Conservation (phyloP, 1,139 yeast genomes). For the Magnusiomyces tetraspermus region DNA sequence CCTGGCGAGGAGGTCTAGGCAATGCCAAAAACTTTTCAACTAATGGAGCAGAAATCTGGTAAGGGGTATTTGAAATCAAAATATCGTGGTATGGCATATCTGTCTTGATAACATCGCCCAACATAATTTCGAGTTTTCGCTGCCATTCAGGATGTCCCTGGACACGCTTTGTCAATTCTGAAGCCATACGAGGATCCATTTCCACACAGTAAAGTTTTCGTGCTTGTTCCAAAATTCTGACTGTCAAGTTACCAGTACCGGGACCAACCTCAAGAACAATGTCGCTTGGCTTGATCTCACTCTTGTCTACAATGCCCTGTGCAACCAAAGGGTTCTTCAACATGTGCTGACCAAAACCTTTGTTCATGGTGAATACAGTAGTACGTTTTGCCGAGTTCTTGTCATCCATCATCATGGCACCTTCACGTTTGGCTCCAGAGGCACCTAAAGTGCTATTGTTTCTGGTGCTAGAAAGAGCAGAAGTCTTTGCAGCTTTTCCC, state of each 20-base stretch:
- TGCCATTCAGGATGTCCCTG: conserved; percentile 84
- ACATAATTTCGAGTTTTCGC: conserved; percentile 77
- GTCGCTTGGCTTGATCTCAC: conserved; percentile 85
- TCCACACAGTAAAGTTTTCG: conserved; percentile 89
- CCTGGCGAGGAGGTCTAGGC: conserved; percentile 90
- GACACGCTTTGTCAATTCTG: conserved; percentile 93
- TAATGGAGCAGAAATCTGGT: conserved; percentile 92
- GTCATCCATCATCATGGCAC: not conserved
- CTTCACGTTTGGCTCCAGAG: not conserved
- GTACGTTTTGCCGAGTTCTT: conserved; percentile 20
- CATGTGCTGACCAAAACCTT: conserved; percentile 95
- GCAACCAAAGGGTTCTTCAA: conserved; percentile 93
- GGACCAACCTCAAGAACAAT: conserved; percentile 96
- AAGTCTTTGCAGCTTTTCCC: conserved; percentile 1
- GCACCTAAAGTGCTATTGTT: not conserved
- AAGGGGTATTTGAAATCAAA: conserved; percentile 95
- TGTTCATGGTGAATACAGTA: conserved; percentile 89
- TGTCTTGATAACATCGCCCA: conserved; percentile 94
- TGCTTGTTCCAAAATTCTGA: conserved; percentile 84
- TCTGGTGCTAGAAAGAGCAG: not conserved
- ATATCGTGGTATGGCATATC: conserved; percentile 93
- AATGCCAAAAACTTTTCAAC: conserved; percentile 86
- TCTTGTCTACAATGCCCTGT: conserved; percentile 96
- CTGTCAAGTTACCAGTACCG: conserved; percentile 97
- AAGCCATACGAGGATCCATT: conserved; percentile 99